Evolutionary conservation across 768 basidiomycete genomes (phyloP), one percentile per base, ranked within the genome.

Genomic region (Baorangia bicolor): DNA sequence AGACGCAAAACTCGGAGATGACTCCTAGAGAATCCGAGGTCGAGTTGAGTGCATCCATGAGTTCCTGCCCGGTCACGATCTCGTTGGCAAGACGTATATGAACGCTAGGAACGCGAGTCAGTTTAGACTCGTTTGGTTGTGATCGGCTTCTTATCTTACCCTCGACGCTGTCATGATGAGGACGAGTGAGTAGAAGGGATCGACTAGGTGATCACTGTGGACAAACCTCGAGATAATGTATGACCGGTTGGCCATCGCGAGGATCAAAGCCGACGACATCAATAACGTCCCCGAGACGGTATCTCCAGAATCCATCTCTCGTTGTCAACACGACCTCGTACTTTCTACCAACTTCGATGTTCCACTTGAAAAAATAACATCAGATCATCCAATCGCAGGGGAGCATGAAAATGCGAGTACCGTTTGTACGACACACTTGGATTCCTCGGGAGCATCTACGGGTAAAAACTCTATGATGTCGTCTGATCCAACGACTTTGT

Each of bases 261-360:
- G 58, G 57, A 53, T 66, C 64, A 56, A 66, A 68, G 1, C 69
- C 61, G 2, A 58, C 55, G 9, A 61, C 51, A 16, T 68, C 56
- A 18, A 66, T 27, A n/a, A 64, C 45, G 34, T 70, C 62, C 12
- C 57, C 56, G 11, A 66, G 51, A 47, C 61, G 60, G 33, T 64
- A 59, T 33, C 68, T 55, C 66, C 66, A 64, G 5, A 70, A 46
- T 21, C 62, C 60, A 35, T 68, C 64, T 49, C 64, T 66, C 44
- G 62, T 68, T 2, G 67, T 68, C 51, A 68, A 43, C 18, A 62
- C 38, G 7, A 69, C 56, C 10, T 66, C 62, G 23, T 62, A 64
- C 33, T 53, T 62, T 33, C n/a, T 39, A 18, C 62, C 58, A 2
- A 51, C 33, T 25, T 61, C 43, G 16, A 68, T 41, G 5, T 65